Evolutionary conservation across 257 asterid species (phyloP).

Genomic region (Agastache rugosa): DNA sequence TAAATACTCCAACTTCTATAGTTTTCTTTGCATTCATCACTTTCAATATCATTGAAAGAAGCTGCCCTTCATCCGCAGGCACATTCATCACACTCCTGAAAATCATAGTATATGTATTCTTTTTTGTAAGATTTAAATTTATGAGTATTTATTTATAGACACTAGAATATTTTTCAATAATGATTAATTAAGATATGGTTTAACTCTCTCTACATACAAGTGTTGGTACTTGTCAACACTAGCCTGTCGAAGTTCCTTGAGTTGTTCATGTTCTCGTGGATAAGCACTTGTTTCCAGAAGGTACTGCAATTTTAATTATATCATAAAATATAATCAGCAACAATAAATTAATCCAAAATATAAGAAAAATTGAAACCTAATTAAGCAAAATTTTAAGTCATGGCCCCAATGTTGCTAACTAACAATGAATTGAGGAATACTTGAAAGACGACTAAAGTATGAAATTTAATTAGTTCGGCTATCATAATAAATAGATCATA

Average conservation of each 20-base stretch:
- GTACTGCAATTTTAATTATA: slow-evolving; percentile 35
- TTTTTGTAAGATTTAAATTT: no score
- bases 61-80: slow-evolving; percentile 58
- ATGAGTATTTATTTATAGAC: no score
- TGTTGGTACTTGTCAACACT: slow-evolving; percentile 32
- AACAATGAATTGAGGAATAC: no score
- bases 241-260: slow-evolving; percentile 43
- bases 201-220: neutral
- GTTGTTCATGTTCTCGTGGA: slow-evolving; percentile 56
- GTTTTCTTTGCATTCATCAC: slow-evolving; percentile 61
- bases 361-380: neutral
- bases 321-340: neutral
- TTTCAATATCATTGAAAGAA: slow-evolving; percentile 53
- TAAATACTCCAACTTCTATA: slow-evolving; percentile 63
- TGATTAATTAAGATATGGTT: no score
- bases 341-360: neutral
- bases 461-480: no score
- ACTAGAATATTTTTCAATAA: no score
- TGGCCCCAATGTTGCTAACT: no score
- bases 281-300: slow-evolving; percentile 59
- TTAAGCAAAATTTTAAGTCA: no score
- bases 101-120: no score
- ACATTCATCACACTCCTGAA: slow-evolving; percentile 60
- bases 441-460: no score
- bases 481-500: no score